Base-by-base conservation (phyloP, 495 filamentous ascomycete genomes). In the Xylaria sp. region DNA sequence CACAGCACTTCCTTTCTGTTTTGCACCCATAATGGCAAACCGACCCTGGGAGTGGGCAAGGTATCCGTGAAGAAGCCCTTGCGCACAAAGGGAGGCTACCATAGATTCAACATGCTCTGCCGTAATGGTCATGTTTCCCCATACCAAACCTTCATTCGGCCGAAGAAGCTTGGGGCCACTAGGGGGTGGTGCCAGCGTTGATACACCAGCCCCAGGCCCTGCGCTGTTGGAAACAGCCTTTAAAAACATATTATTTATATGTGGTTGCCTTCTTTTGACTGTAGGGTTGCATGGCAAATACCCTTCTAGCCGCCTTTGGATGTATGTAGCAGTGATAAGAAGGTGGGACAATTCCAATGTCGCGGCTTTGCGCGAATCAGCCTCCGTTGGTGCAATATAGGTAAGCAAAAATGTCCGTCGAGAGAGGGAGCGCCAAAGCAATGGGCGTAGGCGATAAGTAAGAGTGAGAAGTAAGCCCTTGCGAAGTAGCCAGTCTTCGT, bases 11-110 rank as follows among this genome's bases (percentile, higher is more conserved):
- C 84, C 82, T 57, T 82, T 88, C 62, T 86, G 81, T 75, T 92
- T 92, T 19, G 93, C 88, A 8, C 96, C 95, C 35, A 92, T 88
- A 44, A 98, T 91, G 5, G 93, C 94, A 71, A 97, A 97, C 24
- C 90, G 88, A 35, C 84, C 86, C 73, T 90, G 90, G 41, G 86
- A 82, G 73, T 96, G 92, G 14, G 92, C 92, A 29, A 98, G 86
- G 73, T 95, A 99, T 6, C 96, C 96, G 68, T 90, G 90, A 62
- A 98, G 85, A n/a, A 98, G 83, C 9, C 91, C 92, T 78, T 97
- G 93, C 35, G 91, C 89, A 19, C 97, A 86, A 8, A 98, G 83
- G 1, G 91, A 92, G 0, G 92, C 87, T 12, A 97, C 83, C 4
- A 93, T 89, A 3, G 86, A 88, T 80, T 97, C 96, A n/a, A 97